Evolutionary conservation across 2,329 filamentous ascomycete species (phyloP).

Genomic region (Pyricularia grisea): DNA sequence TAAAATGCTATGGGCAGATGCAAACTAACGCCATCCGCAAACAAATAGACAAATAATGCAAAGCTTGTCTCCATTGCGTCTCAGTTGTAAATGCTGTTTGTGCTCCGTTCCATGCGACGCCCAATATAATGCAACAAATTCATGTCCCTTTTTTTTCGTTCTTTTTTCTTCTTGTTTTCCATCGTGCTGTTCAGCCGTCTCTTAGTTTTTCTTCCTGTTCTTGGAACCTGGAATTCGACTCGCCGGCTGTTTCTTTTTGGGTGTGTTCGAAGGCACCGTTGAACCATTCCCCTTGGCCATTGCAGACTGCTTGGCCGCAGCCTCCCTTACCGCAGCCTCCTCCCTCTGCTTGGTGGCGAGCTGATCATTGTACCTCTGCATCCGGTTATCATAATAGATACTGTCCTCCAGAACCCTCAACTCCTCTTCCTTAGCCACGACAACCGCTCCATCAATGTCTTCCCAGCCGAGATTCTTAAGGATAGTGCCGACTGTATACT

Average conservation of each 20-base stretch:
- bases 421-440: conserved; percentile 20
- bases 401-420: conserved; percentile 19
- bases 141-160: background rate
- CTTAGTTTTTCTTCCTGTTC: background rate
- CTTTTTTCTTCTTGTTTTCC: background rate
- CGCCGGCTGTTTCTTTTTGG: background rate
- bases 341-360: background rate
- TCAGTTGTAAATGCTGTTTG: background rate
- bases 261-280: background rate
- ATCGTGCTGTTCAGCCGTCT: background rate
- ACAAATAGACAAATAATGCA: background rate
- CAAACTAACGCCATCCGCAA: background rate
- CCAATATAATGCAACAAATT: background rate
- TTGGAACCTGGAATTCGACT: background rate
- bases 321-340: background rate
- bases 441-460: conserved; percentile 40
- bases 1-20: background rate
- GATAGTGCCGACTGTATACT: conserved; percentile 56
- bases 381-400: conserved; percentile 13
- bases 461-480: conserved; percentile 61
- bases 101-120: background rate
- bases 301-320: background rate
- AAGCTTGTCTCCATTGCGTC: background rate
- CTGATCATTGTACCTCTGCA: background rate
- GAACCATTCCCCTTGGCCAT: background rate